phyloP scores from a whole-genome alignment of 257 asterid species.

The Solanum bulbocastanum region DNA sequence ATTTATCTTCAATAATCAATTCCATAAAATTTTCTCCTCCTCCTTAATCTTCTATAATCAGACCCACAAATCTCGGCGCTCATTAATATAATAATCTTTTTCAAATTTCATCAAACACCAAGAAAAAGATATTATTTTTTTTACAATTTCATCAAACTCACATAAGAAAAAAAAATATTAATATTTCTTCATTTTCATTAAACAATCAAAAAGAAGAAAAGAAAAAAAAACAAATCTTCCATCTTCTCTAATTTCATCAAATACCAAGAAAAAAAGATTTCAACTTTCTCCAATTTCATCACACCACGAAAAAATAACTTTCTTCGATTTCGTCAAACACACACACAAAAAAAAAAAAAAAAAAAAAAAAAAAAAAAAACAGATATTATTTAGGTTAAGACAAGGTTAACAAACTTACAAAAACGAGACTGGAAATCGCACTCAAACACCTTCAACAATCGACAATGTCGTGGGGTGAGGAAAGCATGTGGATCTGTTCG shows the following conservation, averaged over 20 bases:
- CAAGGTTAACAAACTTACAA: neutral
- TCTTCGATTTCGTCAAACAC: neutral
- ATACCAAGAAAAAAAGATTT: neutral
- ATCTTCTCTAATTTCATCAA: neutral
- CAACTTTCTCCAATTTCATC: neutral
- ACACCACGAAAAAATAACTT: neutral
- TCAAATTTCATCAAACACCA: neutral
- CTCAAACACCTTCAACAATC: neutral
- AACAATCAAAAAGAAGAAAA: no score
- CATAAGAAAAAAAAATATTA: no score
- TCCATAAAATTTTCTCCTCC: neutral
- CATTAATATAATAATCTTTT: neutral
- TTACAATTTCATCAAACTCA: neutral
- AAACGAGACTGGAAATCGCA: neutral
- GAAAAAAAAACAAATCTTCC: no score
- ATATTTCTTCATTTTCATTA: no score
- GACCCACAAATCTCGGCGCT: neutral
- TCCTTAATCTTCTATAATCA: neutral
- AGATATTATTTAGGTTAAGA: neutral
- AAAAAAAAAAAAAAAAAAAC: neutral
- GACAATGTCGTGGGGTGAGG: neutral
- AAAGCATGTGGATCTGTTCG: neutral
- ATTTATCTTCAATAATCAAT: neutral
- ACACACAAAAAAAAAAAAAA: fast-evolving
- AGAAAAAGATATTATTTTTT: no score